phyloP scores from a whole-genome alignment of 441 rosid genomes.

The Erodium texanum region DNA sequence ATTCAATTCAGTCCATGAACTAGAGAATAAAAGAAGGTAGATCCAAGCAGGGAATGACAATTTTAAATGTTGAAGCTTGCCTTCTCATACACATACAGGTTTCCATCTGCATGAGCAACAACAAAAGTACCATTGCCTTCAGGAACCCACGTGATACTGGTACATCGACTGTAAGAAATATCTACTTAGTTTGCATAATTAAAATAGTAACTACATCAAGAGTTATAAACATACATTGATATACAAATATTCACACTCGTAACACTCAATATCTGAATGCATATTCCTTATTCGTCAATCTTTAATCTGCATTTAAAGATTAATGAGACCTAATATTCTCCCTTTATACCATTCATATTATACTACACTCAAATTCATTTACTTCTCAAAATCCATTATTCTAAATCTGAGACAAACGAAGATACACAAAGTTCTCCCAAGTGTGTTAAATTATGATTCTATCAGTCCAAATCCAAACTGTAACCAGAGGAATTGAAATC shows the following conservation, averaged over 20 bases:
- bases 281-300: neutral
- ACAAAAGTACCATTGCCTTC: conserved; percentile 3
- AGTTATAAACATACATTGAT: neutral
- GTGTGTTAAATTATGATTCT: neutral
- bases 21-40: neutral
- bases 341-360: neutral
- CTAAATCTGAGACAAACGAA: neutral
- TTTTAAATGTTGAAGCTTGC: neutral
- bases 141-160: conserved; percentile 4
- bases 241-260: neutral
- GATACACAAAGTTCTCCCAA: neutral
- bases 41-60: neutral
- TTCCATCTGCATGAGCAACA: conserved; percentile 5
- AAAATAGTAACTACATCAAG: neutral
- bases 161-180: neutral
- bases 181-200: neutral
- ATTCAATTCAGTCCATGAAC: neutral
- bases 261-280: neutral
- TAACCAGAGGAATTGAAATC: neutral
- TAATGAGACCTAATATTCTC: neutral
- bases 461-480: neutral
- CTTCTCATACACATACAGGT: conserved; percentile 4
- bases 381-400: neutral
- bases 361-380: neutral
- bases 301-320: neutral